A percentile compares a stretch with the other conserved stretches of the same genome.
Conservation (phyloP, 129 eudicot species). For the Logfia minima region DNA sequence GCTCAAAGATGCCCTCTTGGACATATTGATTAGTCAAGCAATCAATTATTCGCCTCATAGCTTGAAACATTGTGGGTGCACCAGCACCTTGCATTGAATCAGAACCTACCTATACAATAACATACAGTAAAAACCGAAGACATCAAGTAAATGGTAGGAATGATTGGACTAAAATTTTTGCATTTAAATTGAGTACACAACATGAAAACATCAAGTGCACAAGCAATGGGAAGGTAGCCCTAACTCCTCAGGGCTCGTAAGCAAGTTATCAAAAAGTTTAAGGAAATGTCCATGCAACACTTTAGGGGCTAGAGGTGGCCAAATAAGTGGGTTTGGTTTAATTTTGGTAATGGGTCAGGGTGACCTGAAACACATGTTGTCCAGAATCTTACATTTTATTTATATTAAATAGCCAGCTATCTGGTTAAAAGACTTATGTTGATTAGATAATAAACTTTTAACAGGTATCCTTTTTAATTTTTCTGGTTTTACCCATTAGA, state of each 20-base stretch:
- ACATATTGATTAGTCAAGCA: slow-evolving; percentile 54
- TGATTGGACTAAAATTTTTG: slow-evolving; percentile 2
- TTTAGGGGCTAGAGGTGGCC: slow-evolving; percentile 7
- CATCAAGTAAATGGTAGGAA: not conserved
- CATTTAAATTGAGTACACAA: slow-evolving; percentile 3
- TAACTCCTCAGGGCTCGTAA: slow-evolving; percentile 16
- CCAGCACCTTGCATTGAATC: slow-evolving; percentile 98
- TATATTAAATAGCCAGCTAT: not conserved
- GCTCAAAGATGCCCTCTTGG: slow-evolving; percentile 63
- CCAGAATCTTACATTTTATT: not conserved
- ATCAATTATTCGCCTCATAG: slow-evolving; percentile 76
- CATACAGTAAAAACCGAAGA: slow-evolving; percentile 18
- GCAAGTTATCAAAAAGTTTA: slow-evolving; percentile 6
- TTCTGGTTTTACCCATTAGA: not conserved
- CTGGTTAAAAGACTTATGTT: not conserved
- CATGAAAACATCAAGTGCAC: not conserved
- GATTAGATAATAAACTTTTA: not conserved
- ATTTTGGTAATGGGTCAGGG: not conserved
- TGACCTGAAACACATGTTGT: not conserved
- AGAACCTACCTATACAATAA: slow-evolving; percentile 78
- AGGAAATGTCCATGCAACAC: not conserved
- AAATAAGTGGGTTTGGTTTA: not conserved
- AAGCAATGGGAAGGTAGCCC: slow-evolving; percentile 1
- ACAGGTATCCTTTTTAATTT: not conserved
- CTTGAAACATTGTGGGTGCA: slow-evolving; percentile 96